Percentiles rank a stretch among this genome's conserved stretches.
These are phyloP conservation scores for Syncephalastrum contaminatum DNA, from an alignment of 371 early-diverging fungal species.

Conservation along the genomic window DNA sequence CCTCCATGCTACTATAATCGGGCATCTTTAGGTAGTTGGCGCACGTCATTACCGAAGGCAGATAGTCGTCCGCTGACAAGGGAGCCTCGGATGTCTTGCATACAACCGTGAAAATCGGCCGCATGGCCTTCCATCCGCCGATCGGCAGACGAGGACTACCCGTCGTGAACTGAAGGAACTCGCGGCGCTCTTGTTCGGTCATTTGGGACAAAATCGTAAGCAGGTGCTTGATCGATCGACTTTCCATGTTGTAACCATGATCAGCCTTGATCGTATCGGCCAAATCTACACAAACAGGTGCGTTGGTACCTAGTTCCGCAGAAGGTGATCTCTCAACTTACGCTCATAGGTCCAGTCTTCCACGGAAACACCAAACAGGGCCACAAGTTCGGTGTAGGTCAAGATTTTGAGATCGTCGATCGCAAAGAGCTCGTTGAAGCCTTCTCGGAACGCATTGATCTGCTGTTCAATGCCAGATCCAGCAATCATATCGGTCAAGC, in stretches of 20 bases:
- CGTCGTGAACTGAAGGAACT: constrained; percentile 88
- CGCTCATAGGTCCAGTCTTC: constrained; percentile 84
- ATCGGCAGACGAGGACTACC: constrained; percentile 92
- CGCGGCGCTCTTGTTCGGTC: constrained; percentile 61
- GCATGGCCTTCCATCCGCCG: constrained; percentile 84
- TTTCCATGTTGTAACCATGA: constrained; percentile 82
- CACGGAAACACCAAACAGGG: constrained; percentile 62
- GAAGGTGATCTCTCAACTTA: constrained; percentile 23
- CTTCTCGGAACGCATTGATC: constrained; percentile 73
- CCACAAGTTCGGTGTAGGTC: constrained; percentile 68
- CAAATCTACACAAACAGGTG: constrained; percentile 46
- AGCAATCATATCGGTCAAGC: constrained; percentile 67
- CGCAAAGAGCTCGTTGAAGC: constrained; percentile 80
- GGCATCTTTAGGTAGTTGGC: constrained; percentile 94
- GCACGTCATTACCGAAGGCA: constrained; percentile 97
- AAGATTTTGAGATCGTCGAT: constrained; percentile 68
- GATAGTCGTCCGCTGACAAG: constrained; percentile 72
- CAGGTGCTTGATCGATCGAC: constrained; percentile 66
- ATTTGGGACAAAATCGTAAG: constrained; percentile 68
- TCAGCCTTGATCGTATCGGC: constrained; percentile 78
- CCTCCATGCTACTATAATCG: constrained; percentile 71
- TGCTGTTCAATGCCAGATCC: constrained; percentile 76
- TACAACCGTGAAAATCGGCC: constrained; percentile 88
- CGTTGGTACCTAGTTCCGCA: neutral
- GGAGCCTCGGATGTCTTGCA: constrained; percentile 70